phyloP scores from a whole-genome alignment of 306 rosid species.

The Pterocarpus macrocarpus region DNA sequence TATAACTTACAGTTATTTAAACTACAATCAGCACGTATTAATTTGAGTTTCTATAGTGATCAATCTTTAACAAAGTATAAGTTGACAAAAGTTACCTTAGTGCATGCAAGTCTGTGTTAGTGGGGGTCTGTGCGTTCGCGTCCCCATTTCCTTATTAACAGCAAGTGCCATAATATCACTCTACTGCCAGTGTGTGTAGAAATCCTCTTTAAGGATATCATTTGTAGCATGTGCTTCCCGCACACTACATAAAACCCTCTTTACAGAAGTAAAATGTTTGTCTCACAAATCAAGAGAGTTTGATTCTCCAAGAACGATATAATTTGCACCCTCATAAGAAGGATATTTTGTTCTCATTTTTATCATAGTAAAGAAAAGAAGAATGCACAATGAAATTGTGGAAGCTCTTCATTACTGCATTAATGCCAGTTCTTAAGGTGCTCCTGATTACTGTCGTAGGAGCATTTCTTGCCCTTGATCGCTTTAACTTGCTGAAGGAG shows the following conservation, averaged over 20 bases:
- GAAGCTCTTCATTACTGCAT: constrained; percentile 40
- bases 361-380: neutral
- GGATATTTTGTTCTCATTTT: neutral
- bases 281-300: no score
- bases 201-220: constrained; percentile 9
- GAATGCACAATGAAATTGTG: constrained; percentile 34
- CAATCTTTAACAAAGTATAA: no score
- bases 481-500: constrained; percentile 35
- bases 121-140: no score
- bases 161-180: neutral
- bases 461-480: constrained; percentile 41
- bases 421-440: constrained; percentile 46
- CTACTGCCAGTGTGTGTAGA: neutral
- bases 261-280: neutral
- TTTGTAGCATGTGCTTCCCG: neutral
- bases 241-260: neutral
- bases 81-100: no score
- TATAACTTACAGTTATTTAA: no score
- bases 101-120: no score
- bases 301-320: no score
- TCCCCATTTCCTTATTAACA: no score
- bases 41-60: no score
- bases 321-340: no score
- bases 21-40: no score
- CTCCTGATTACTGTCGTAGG: constrained; percentile 35